Evolutionary conservation across 1,284 basidiomycete species (phyloP).

Genomic region (Vanrija humicola): DNA sequence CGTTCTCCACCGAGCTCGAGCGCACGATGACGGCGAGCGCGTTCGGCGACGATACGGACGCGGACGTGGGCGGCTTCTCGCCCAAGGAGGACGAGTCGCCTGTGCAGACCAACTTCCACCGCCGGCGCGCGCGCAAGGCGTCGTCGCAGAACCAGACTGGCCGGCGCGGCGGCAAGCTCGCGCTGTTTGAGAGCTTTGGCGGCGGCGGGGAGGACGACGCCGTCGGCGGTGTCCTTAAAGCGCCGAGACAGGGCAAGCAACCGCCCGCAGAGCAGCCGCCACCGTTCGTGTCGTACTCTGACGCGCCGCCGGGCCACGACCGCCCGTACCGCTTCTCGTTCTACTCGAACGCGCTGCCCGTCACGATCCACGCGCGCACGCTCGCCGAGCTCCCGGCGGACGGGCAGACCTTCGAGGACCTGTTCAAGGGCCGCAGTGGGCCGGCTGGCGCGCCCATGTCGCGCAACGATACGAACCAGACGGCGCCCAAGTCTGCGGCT

Average conservation of each 20-base stretch:
- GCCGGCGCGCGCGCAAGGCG: conserved; percentile 70
- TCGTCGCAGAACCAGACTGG: conserved; percentile 69
- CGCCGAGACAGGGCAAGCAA: conserved; percentile 33
- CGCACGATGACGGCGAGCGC: conserved; percentile 24
- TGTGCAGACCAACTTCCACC: conserved; percentile 42
- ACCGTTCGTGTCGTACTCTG: conserved; percentile 34
- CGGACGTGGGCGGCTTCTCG: conserved; percentile 21
- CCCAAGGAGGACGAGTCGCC: conserved; percentile 21
- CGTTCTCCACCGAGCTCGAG: conserved; percentile 5
- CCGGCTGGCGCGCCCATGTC: background rate
- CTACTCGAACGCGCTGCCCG: conserved; percentile 88
- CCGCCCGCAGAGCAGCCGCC: conserved; percentile 4
- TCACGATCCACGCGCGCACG: conserved; percentile 91
- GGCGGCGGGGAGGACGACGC: conserved; percentile 17
- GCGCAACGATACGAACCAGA: background rate
- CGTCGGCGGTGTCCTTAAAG: conserved; percentile 39
- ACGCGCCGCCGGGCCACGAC: conserved; percentile 62
- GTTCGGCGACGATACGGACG: conserved; percentile 30
- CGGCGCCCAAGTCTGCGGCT: too few species aligned
- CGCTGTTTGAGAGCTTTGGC: conserved; percentile 74
- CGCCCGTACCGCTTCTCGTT: conserved; percentile 97
- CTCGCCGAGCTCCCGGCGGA: conserved; percentile 91
- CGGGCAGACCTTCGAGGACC: conserved; percentile 86
- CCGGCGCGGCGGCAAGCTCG: conserved; percentile 72
- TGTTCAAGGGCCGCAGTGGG: conserved; percentile 58